These are phyloP conservation scores for Pachysandra terminalis DNA, from an alignment of 164 flowering plant genomes.

Conservation along the genomic window DNA sequence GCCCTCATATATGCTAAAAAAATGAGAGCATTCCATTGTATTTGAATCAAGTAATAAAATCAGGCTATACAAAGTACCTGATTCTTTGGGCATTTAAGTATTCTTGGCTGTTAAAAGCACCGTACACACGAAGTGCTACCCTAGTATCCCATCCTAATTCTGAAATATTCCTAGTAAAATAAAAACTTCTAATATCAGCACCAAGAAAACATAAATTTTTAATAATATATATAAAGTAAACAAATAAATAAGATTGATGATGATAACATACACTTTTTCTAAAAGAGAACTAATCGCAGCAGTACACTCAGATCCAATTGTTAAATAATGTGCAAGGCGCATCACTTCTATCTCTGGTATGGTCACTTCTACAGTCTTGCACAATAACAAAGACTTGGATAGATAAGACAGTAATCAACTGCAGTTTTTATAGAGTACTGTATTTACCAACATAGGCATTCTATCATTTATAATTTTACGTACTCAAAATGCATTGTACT, in stretches of 20 bases:
- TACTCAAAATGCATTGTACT: no score
- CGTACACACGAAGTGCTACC: constrained; percentile 62
- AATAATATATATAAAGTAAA: not conserved
- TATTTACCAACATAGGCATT: not conserved
- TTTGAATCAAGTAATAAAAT: not conserved
- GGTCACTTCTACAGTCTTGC: constrained; percentile 76
- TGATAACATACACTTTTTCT: constrained; percentile 52
- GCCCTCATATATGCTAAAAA: not conserved
- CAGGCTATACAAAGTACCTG: constrained; percentile 37
- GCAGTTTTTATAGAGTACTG: not conserved
- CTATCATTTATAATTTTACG: no score
- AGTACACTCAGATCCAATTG: constrained; percentile 80
- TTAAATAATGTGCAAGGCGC: constrained; percentile 85
- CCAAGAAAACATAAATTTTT: not conserved
- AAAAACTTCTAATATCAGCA: constrained; percentile 18
- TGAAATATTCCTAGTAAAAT: constrained; percentile 34
- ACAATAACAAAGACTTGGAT: constrained; percentile 9
- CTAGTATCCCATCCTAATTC: constrained; percentile 86
- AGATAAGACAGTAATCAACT: constrained; percentile 17
- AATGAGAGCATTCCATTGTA: not conserved
- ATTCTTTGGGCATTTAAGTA: constrained; percentile 88
- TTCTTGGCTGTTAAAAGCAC: constrained; percentile 69
- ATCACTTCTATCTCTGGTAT: constrained; percentile 88
- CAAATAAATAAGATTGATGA: constrained; percentile 2
- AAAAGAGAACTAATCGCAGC: constrained; percentile 44